Base-by-base conservation (phyloP, 495 filamentous ascomycete genomes). In the Neurospora sp. region DNA sequence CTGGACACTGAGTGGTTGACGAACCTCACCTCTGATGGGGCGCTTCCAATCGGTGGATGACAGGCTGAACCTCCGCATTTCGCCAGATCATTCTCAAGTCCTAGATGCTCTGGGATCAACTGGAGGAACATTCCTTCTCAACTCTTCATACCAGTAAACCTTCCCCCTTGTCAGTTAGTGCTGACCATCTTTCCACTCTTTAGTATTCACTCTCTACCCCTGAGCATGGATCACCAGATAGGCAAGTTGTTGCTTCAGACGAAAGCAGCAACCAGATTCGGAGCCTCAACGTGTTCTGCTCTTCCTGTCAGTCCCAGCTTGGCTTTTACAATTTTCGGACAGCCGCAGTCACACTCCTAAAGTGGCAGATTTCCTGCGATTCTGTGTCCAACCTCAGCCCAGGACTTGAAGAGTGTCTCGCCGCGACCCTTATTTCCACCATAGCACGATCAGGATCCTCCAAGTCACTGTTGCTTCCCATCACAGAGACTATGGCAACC, bases 81-180 rank as follows among this genome's bases (percentile, higher is more conserved):
- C 86, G 86, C 81, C 81, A 77, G 76, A 79, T 74, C 76, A 81
- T 83, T 83, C 77, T 80, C 79, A 79, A 86, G 86, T 85, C 70
- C 71, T 84, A 82, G 82, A 79, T 82, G 80, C 78, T 80, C 75
- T 83, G 87, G 86, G 86, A 86, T 86, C 85, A 81, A 78, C 28
- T 76, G 79, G 89, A 90, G 89, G 86, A 78, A 92, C 87, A 92
- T 90, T 69, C n/a, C 73, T 28, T 71, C 24, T 39, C n/a, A 39
- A 70, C 66, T 34, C 15, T 13, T 7, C 54, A 15, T 38, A 13
- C 19, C n/a, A 10, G 3, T 28, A 19, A 42, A 37, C 21, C 39
- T 34, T 34, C 3, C 28, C 28, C 54, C 15, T 34, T 42, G 45
- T 76, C 78, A 85, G 82, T 69, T 45, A 77, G 73, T 75, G 48